Conservation (phyloP, 805 yeast species). For the Suhomyces pyralidae region DNA sequence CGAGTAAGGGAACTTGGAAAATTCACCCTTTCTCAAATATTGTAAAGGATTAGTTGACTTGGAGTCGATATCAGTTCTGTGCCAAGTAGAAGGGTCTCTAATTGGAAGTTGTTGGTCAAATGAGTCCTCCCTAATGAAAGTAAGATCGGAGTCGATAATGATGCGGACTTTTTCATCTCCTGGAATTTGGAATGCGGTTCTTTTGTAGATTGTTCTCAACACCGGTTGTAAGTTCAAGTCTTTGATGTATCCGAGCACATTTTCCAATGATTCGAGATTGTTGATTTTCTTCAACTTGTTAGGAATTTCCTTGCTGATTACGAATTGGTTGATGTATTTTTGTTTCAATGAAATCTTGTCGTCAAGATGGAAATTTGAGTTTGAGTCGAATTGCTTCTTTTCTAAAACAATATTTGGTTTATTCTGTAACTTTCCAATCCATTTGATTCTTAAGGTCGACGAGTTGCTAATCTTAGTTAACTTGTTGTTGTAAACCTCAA, state of each 20-base stretch:
- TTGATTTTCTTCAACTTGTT: conserved; percentile 13
- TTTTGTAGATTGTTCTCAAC: conserved; percentile 78
- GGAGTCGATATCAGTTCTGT: conserved; percentile 85
- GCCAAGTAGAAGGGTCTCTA: conserved; percentile 88
- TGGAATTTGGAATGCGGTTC: conserved; percentile 97
- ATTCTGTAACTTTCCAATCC: conserved; percentile 81
- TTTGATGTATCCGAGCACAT: conserved; percentile 59
- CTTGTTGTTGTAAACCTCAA: conserved; percentile 84
- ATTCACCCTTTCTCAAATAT: conserved; percentile 82
- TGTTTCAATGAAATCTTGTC: conserved; percentile 71
- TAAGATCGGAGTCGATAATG: conserved; percentile 83
- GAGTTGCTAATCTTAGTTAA: conserved; percentile 64
- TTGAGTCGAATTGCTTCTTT: conserved; percentile 63
- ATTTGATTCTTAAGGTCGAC: conserved; percentile 79
- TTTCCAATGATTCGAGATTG: conserved; percentile 33
- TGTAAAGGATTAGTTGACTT: conserved; percentile 65
- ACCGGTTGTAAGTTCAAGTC: conserved; percentile 77
- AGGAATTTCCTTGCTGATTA: conserved; percentile 28
- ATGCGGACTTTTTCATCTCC: conserved; percentile 93
- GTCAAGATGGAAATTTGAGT: conserved; percentile 54
- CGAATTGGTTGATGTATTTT: conserved; percentile 73
- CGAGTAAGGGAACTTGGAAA: conserved; percentile 74
- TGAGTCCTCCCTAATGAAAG: conserved; percentile 86
- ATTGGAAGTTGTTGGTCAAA: conserved; percentile 83
- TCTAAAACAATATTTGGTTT: conserved; percentile 80